Base-by-base conservation (phyloP, 805 yeast genomes). In the Barnettozyma botsteinii region DNA sequence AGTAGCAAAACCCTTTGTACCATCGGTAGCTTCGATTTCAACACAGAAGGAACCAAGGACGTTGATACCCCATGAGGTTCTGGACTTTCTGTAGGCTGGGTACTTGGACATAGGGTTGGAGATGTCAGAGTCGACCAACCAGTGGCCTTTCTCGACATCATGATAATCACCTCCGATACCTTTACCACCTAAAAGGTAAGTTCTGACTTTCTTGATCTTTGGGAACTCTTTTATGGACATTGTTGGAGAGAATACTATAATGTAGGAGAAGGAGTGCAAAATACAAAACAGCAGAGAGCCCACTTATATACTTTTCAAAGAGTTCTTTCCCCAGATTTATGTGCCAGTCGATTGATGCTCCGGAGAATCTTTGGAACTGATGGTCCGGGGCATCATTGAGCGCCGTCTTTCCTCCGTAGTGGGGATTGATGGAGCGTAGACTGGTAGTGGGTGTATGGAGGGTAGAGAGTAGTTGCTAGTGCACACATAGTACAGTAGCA, bases 101-200 rank as follows among this genome's bases (percentile, higher is more conserved):
- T 59, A 70, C 45, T 67, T 66, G 42, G 74, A 65, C 76, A 71
- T 71, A 31, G 76, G 75, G 43, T 68, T 71, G 27, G 75, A 56
- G 45, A 71, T 69, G 34, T 62, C 61, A 43, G 60, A 62, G 52
- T 70, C 75, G 23, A 71, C 66, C 18, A 71, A 57, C 76, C 76
- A 71, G 46, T 70, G 76, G 19, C 75, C 75, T 30, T 59, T 54
- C 30, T 58, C 67, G 34, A 70, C 75, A 51, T 71, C 65, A 51
- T 71, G 76, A 53, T 71, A 71, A 50, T 71, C 76, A 44, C 75
- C 76, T 40, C 76, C 76, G 38, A 66, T 59, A 34, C 73, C 75
- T 47, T 62, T 64, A 25, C 70, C 75, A 41, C 60, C 59, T 19
- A 68, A 48, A 24, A 70, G 57, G 53, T 52, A 70, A 31, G 75